A percentile compares a stretch with the other conserved stretches of the same genome.
Conservation (phyloP, 1,284 basidiomycete genomes). For the Leccinum solheimii region DNA sequence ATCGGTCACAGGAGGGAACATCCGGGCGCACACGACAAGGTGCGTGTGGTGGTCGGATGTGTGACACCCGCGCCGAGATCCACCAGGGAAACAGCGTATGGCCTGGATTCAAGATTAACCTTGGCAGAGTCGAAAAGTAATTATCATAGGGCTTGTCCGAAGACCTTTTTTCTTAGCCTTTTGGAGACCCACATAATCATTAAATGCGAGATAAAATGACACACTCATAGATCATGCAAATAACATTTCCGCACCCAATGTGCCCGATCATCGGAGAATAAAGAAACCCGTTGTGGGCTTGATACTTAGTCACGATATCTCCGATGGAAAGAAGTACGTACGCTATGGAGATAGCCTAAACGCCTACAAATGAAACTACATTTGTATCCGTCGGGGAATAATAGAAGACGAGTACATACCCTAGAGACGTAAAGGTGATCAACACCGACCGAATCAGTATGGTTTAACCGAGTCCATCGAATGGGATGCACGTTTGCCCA, state of each 20-base stretch:
- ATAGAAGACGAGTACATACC: conserved; percentile 11
- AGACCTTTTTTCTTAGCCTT: conserved; percentile 6
- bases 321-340: conserved; percentile 25
- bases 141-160: conserved; percentile 13
- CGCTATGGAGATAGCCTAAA: conserved; percentile 18
- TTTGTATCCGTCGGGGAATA: conserved; percentile 4
- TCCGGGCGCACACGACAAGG: background rate
- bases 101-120: conserved; percentile 29
- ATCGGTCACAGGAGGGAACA: background rate
- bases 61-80: conserved; percentile 13
- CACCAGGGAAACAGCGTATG: conserved; percentile 12
- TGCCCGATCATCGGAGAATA: conserved; percentile 25
- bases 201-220: conserved; percentile 25
- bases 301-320: conserved; percentile 8
- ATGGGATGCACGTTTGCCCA: conserved; percentile 6
- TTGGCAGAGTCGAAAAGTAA: conserved; percentile 16
- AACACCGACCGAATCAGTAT: background rate
- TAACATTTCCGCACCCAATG: conserved; percentile 11
- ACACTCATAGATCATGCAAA: conserved; percentile 21
- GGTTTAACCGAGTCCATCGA: conserved; percentile 1
- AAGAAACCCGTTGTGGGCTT: conserved; percentile 20
- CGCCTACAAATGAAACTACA: conserved; percentile 8
- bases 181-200: conserved; percentile 17
- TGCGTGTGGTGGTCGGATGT: background rate
- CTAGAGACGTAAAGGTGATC: conserved; percentile 20